Evolutionary conservation across 176 grass and related monocot genomes (phyloP).

Genomic region (Triticum monococcum): DNA sequence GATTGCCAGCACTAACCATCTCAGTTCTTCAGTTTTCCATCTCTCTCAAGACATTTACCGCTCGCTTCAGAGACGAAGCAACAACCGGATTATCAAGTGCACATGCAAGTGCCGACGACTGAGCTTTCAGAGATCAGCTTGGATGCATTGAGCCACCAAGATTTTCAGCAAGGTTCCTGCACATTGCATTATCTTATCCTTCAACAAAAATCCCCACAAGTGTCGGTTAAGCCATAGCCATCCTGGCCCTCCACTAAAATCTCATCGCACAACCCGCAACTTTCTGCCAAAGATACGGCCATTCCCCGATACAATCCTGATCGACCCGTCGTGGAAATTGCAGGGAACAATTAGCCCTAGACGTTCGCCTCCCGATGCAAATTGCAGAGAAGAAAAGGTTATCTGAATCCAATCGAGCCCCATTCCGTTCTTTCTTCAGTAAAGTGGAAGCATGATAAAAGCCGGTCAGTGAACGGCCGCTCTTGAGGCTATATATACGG

Average conservation of each 20-base stretch:
- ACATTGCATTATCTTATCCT: conserved; percentile 43
- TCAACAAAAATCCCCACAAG: neutral
- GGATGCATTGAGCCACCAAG: conserved; percentile 28
- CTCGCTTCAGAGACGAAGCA: conserved; percentile 4
- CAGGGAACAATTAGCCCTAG: neutral
- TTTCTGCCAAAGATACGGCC: conserved; percentile 32
- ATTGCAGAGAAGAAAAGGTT: conserved; percentile 19
- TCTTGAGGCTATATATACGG: conserved; percentile 30
- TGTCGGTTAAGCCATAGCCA: conserved; percentile 47
- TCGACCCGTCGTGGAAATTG: conserved; percentile 21
- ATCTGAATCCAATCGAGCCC: conserved; percentile 41
- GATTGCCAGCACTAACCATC: neutral
- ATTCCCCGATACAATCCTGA: conserved; percentile 12
- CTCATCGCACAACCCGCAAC: conserved; percentile 22
- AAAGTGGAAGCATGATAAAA: conserved; percentile 27
- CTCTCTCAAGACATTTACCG: neutral
- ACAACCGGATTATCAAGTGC: conserved; percentile 11
- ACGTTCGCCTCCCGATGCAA: conserved; percentile 6
- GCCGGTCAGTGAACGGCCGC: conserved; percentile 10
- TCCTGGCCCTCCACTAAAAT: conserved; percentile 43
- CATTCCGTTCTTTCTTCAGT: conserved; percentile 22
- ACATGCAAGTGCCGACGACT: conserved; percentile 12
- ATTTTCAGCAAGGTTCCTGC: conserved; percentile 19
- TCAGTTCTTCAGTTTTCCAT: conserved; percentile 23
- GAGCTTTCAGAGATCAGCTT: neutral